Evolutionary conservation across 306 rosid genomes (phyloP), one percentile per base, ranked within the genome.

Genomic region (Ochetophila trinervis): DNA sequence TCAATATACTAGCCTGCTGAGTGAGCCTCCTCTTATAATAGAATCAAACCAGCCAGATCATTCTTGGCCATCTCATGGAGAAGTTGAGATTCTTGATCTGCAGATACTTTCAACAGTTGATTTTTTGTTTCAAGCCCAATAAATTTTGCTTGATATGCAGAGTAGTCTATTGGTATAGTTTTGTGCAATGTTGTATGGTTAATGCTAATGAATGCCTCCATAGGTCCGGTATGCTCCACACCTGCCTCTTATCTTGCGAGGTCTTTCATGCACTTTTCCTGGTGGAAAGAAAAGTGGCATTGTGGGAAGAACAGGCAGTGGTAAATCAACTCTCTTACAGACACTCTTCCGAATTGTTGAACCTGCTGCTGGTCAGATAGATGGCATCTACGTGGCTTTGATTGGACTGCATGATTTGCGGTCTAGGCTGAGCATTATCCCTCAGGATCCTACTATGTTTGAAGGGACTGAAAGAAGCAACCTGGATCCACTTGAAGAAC

Each of bases 371-470:
- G 95, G 98, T 44, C 73, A 72, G 69, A 77, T 92, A 20, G 98
- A 89, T 57, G 59, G 68, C 23, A 74, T 85, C 79, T 62, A 87
- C 82, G 87, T 89, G 62, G 70, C 80, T 7, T 69, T 77, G 0
- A 79, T 89, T 19, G 98, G 98, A 65, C 79, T 92, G 66, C 95
- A 89, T 60, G 91, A 92, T 85, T 73, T 92, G 77, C 72, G 93
- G 67, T 85, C 80, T 64, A 85, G 81, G 81, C 78, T 89, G 24
- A 89, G 96, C 78, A 89, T 92, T 52, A 92, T 92, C 69, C 96
- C 98, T 68, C 96, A 89, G 62, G 96, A 92, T 60, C 96, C 98
- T 59, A 92, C 98, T 58, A 92, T 92, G 98, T 89, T 92, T 69
- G 96, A 85, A 78, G 96, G 98, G 45, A 87, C 98, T 3, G 82